Evolutionary conservation across 768 basidiomycete genomes (phyloP).

Genomic region (Tubosaeta sp.): DNA sequence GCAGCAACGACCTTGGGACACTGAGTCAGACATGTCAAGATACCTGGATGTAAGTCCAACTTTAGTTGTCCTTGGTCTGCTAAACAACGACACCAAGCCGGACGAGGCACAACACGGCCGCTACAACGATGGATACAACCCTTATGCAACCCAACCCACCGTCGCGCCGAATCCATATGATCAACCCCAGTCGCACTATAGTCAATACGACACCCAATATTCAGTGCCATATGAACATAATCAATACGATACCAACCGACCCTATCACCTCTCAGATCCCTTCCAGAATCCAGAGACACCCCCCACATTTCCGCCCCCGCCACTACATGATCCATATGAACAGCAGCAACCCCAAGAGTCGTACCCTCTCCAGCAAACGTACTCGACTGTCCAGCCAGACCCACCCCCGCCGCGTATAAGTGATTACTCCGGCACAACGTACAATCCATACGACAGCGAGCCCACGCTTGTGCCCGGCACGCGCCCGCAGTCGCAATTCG

Average conservation of each 20-base stretch:
- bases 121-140: constrained; percentile 65
- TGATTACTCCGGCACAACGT: constrained; percentile 14
- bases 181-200: constrained; percentile 30
- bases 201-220: constrained; percentile 30
- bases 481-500: constrained; percentile 23
- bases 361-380: constrained; percentile 22
- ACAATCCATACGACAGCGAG: constrained; percentile 19
- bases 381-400: constrained; percentile 11
- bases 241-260: constrained; percentile 30
- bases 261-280: constrained; percentile 38
- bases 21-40: constrained; percentile 36
- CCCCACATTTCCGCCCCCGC: constrained; percentile 10
- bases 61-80: not conserved
- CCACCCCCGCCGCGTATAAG: constrained; percentile 15
- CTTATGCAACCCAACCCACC: constrained; percentile 36
- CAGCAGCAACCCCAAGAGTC: constrained; percentile 21
- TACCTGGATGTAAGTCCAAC: constrained; percentile 36
- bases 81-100: constrained; percentile 36
- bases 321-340: constrained; percentile 18
- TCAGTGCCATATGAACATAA: constrained; percentile 32
- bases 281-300: constrained; percentile 23
- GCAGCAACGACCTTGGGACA: constrained; percentile 1
- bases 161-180: constrained; percentile 38
- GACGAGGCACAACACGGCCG: constrained; percentile 60
- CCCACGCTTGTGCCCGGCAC: constrained; percentile 20